Base-by-base conservation (phyloP, 2,329 filamentous ascomycete species). In the Trichoderma breve region DNA sequence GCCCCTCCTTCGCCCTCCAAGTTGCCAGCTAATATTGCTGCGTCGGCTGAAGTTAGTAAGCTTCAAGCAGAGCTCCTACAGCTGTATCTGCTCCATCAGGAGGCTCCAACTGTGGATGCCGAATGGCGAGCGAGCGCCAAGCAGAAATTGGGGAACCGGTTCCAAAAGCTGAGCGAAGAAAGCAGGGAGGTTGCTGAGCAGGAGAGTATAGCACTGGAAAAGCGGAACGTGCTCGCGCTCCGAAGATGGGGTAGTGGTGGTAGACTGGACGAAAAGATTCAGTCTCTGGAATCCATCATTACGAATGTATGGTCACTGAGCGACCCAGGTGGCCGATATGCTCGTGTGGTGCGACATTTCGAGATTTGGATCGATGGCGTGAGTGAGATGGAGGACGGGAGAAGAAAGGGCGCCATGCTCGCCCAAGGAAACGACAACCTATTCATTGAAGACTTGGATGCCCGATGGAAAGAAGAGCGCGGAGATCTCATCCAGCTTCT, bases 21-120 rank as follows among this genome's bases (percentile, higher is more conserved):
- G 76, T 84, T 88, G 3, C 88, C 89, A 6, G 83, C 86, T 76
- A 91, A 90, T 77, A 80, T 90, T 15, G 88, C 87, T 68, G 81
- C 87, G 32, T 87, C 87, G 1, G 87, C 86, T 66, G 88, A 90
- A 79, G 89, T 85, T 8, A 84, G 83, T 63, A 85, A 84, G 47
- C 81, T 91, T 7, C 91, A 92, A 78, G 86, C 89, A 2, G 88
- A 91, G 77, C 84, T 93, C 2, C 82, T 93, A 28, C 90, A 92
- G 76, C 82, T 92, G 8, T 89, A 91, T 63, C 81, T 92, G 8
- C 79, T 93, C 26, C 90, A 92, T 78, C 85, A 86, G 74, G 85
- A 86, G 68, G 85, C 87, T 4, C 79, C 79, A 2, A 73, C 78
- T 3, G 84, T 85, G 0, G 77, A 83, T 1, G 76, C 78, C 4